Conservation (phyloP, 345 rosid genomes). For the Lumnitzera littorea region DNA sequence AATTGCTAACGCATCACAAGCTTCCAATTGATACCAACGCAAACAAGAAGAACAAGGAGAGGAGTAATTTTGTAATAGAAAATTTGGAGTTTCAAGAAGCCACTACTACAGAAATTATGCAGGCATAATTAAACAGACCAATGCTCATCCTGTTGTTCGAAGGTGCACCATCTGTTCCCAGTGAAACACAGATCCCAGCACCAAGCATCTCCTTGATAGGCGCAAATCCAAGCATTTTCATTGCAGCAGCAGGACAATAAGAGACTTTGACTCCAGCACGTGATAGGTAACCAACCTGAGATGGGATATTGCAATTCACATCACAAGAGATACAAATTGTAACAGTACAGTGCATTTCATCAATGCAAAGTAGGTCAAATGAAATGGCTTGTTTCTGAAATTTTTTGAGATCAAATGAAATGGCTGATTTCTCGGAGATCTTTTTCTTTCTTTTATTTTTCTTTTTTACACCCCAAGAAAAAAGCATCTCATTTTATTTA, state of each 20-base stretch:
- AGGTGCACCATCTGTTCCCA: constrained; percentile 85
- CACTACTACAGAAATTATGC: not conserved
- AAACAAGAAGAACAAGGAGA: too few species aligned
- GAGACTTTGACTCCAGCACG: constrained; percentile 62
- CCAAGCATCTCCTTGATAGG: constrained; percentile 56
- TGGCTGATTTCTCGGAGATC: too few species aligned
- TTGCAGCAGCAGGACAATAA: constrained; percentile 69
- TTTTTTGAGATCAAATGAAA: too few species aligned
- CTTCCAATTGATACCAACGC: too few species aligned
- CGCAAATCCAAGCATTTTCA: constrained; percentile 78
- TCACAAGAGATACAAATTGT: not conserved
- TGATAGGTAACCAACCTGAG: constrained; percentile 53
- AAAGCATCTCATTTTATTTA: too few species aligned
- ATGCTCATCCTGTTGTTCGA: constrained; percentile 81
- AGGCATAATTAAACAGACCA: constrained; percentile 28
- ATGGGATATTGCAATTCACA: not conserved
- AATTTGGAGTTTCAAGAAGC: not conserved
- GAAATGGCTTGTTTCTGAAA: too few species aligned
- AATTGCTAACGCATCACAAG: too few species aligned
- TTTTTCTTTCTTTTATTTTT: too few species aligned
- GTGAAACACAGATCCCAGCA: constrained; percentile 54
- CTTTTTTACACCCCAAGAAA: too few species aligned
- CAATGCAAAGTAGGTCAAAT: too few species aligned
- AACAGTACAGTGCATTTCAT: too few species aligned
- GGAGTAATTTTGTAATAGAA: too few species aligned